These are phyloP conservation scores for Mycothermus thermophilus DNA, from an alignment of 495 filamentous ascomycete species.

Conservation along the genomic window DNA sequence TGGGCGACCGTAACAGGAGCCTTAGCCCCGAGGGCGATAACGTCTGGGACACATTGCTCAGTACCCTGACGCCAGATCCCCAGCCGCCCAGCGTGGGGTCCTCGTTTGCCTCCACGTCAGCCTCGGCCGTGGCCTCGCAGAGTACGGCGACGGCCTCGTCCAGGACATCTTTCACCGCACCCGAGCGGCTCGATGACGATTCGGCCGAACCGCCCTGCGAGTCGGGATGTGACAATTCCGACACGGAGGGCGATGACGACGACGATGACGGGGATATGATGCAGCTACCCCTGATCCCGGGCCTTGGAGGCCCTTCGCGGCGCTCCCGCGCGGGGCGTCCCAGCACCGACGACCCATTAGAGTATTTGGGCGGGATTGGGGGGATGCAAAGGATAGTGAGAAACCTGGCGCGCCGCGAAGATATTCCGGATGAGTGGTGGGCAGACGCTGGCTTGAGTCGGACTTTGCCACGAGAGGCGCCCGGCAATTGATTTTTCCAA, in stretches of 20 bases:
- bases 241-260: slow-evolving; percentile 25
- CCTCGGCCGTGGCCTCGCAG: slow-evolving; percentile 26
- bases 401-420: slow-evolving; percentile 48
- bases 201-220: slow-evolving; percentile 24
- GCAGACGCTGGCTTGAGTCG: slow-evolving; percentile 53
- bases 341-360: slow-evolving; percentile 14
- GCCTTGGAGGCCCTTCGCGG: too few relatives aligned
- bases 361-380: slow-evolving; percentile 33
- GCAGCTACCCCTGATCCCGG: slow-evolving; percentile 8
- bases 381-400: slow-evolving; percentile 57
- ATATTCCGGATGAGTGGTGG: slow-evolving; percentile 71
- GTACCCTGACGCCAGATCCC: slow-evolving; percentile 66
- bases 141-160: slow-evolving; percentile 20
- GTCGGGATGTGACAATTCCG: slow-evolving; percentile 22
- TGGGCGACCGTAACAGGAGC: slow-evolving; percentile 74
- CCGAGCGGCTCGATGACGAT: slow-evolving; percentile 12
- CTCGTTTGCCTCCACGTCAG: slow-evolving; percentile 59
- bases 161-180: slow-evolving; percentile 24
- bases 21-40: slow-evolving; percentile 58
- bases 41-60: slow-evolving; percentile 67
- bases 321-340: slow-evolving; percentile 4
- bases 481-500: slow-evolving; percentile 15
- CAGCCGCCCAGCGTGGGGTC: slow-evolving; percentile 66
- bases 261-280: slow-evolving; percentile 16
- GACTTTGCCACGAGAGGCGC: slow-evolving; percentile 34